Evolutionary conservation across 371 early-diverging fungal species (phyloP).

Genomic region (Actinomortierella ambigua): DNA sequence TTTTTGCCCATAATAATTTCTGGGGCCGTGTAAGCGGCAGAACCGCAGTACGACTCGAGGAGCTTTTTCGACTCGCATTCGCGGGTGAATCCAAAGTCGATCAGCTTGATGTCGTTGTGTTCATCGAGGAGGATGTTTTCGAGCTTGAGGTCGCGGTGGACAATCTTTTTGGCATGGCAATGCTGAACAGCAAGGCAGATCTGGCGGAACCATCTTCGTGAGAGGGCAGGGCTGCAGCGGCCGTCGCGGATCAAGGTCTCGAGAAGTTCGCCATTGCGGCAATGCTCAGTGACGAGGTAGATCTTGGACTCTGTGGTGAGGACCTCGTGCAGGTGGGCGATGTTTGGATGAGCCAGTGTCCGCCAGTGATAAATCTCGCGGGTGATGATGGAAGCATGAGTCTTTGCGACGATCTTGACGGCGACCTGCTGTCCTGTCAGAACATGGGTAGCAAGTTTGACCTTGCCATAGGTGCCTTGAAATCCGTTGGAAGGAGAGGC

Average conservation of each 20-base stretch:
- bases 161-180: constrained; percentile 78
- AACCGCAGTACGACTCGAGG: constrained; percentile 88
- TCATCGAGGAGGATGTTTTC: constrained; percentile 84
- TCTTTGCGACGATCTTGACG: constrained; percentile 85
- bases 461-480: constrained; percentile 86
- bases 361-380: constrained; percentile 93
- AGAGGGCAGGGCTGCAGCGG: constrained; percentile 58
- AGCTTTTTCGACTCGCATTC: constrained; percentile 68
- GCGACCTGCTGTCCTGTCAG: constrained; percentile 87
- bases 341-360: constrained; percentile 82
- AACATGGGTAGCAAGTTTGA: constrained; percentile 79
- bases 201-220: constrained; percentile 73
- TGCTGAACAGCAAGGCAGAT: constrained; percentile 75
- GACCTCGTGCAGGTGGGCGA: constrained; percentile 87
- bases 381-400: constrained; percentile 72
- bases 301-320: constrained; percentile 81
- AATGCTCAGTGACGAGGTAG: constrained; percentile 82
- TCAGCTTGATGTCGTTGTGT: constrained; percentile 78
- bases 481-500: not conserved
- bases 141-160: constrained; percentile 87
- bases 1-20: constrained; percentile 78
- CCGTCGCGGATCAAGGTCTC: constrained; percentile 70
- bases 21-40: constrained; percentile 84
- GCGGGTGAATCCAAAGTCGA: constrained; percentile 92
- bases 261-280: constrained; percentile 77